Conservation (phyloP, 768 basidiomycete genomes). For the Tylopilus sp. region DNA sequence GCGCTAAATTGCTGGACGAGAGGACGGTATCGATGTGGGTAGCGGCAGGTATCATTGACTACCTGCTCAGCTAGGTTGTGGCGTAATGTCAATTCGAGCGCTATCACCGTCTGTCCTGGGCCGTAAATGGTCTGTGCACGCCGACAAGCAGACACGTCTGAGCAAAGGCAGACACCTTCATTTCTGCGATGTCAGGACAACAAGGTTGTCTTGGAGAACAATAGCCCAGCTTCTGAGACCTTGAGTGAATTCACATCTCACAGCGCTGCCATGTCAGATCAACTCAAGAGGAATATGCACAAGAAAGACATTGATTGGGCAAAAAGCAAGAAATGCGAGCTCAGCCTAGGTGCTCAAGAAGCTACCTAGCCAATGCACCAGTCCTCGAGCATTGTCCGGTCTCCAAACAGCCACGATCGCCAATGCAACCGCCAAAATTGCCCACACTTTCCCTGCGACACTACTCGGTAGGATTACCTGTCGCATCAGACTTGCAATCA, state of each 20-base stretch:
- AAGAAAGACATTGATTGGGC: background rate
- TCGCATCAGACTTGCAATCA: slow-evolving; percentile 10
- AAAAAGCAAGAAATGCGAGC: background rate
- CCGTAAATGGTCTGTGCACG: too few relatives aligned
- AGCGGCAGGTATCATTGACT: too few relatives aligned
- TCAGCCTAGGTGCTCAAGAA: slow-evolving; percentile 16
- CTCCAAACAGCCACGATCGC: slow-evolving; percentile 5
- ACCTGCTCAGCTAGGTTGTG: too few relatives aligned
- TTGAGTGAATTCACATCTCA: background rate
- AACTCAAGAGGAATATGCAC: background rate
- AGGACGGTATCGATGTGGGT: too few relatives aligned
- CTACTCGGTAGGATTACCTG: slow-evolving; percentile 1
- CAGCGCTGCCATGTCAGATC: background rate
- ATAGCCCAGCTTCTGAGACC: too few relatives aligned
- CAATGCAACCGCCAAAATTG: slow-evolving; percentile 4
- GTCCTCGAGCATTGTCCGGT: background rate
- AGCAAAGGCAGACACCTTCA: too few relatives aligned
- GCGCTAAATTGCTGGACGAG: too few relatives aligned
- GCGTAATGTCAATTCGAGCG: too few relatives aligned
- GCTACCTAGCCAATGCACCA: background rate
- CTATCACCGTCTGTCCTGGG: too few relatives aligned
- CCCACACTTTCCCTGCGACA: background rate
- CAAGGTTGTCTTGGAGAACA: too few relatives aligned
- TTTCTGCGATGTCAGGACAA: too few relatives aligned
- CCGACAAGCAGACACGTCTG: too few relatives aligned